phyloP scores from a whole-genome alignment of 495 filamentous ascomycete species.

The Opeltia flavorubescens region DNA sequence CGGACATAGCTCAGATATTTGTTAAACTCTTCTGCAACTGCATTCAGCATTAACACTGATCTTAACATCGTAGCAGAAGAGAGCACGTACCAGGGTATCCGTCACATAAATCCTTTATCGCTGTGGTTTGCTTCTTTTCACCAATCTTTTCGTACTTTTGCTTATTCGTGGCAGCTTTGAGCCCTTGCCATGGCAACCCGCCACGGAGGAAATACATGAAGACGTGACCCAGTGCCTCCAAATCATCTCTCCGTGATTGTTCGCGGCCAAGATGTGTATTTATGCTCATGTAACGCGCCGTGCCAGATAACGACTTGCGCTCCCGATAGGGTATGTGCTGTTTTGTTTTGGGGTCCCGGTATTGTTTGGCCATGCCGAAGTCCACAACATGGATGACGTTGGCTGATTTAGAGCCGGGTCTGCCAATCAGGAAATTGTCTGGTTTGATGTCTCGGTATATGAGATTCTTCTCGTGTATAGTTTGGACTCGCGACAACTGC shows the following conservation, averaged over 20 bases:
- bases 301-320: slow-evolving; percentile 92
- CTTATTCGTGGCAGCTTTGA: slow-evolving; percentile 99
- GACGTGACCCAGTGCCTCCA: slow-evolving; percentile 92
- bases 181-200: slow-evolving; percentile 92
- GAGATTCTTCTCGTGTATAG: slow-evolving; percentile 98
- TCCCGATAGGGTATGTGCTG: slow-evolving; percentile 98
- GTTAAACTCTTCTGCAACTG: slow-evolving; percentile 69
- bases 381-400: slow-evolving; percentile 99
- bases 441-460: slow-evolving; percentile 99
- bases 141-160: slow-evolving; percentile 99
- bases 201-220: slow-evolving; percentile 99
- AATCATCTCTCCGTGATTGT: slow-evolving; percentile 89
- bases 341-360: slow-evolving; percentile 96
- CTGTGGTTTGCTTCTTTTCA: slow-evolving; percentile 98
- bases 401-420: slow-evolving; percentile 80
- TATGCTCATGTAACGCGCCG: slow-evolving; percentile 98
- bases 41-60: slow-evolving; percentile 10
- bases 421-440: slow-evolving; percentile 97
- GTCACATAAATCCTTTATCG: slow-evolving; percentile 93
- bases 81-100: slow-evolving; percentile 62
- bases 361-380: slow-evolving; percentile 99
- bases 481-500: slow-evolving; percentile 92
- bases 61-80: not conserved
- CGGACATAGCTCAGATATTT: slow-evolving; percentile 95
- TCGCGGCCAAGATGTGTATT: slow-evolving; percentile 96